Evolutionary conservation across 2,329 filamentous ascomycete species (phyloP), one percentile per base, ranked within the genome.

Genomic region (Chaetomiaceae sp.): DNA sequence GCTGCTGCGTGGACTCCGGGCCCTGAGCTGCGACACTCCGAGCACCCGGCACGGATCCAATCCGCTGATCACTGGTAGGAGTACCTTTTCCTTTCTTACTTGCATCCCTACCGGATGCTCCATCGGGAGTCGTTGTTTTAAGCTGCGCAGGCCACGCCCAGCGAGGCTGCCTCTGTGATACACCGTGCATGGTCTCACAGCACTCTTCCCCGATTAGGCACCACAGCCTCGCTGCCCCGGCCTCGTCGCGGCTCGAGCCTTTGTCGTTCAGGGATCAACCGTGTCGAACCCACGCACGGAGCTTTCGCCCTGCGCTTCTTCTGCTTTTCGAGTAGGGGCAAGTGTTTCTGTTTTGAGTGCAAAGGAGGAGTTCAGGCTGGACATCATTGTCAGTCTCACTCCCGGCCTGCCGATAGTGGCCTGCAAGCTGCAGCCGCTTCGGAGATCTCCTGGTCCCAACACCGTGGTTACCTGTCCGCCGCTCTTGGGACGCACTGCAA

Each of bases 101-200:
- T n/a, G n/a, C n/a, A n/a, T n/a, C n/a, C n/a, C n/a, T n/a, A n/a
- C n/a, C n/a, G n/a, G n/a, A n/a, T n/a, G n/a, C n/a, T n/a, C n/a
- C n/a, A n/a, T n/a, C n/a, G n/a, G n/a, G n/a, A n/a, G n/a, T n/a
- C n/a, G 25, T 14, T 9, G 34, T 15, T 17, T 19, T 15, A 36
- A 12, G 29, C 31, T 50, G 31, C 22, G 31, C 17, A 37, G 11
- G 4, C 15, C 25, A 29, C 33, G 34, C 14, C 3, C 8, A 19
- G 39, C 37, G 20, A 19, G 31, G n/a, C 20, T 25, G 8, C 12
- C 11, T 27, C 17, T 29, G 19, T n/a, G n/a, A n/a, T n/a, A n/a
- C n/a, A n/a, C n/a, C 34, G 36, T 49, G 39, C 44, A 45, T 36
- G 25, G 54, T 52, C 39, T 42, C 38, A 51, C 46, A 44, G 12